Base-by-base conservation (phyloP, 352 stramenopile genomes). In the Globisporangium megalacanthum region DNA sequence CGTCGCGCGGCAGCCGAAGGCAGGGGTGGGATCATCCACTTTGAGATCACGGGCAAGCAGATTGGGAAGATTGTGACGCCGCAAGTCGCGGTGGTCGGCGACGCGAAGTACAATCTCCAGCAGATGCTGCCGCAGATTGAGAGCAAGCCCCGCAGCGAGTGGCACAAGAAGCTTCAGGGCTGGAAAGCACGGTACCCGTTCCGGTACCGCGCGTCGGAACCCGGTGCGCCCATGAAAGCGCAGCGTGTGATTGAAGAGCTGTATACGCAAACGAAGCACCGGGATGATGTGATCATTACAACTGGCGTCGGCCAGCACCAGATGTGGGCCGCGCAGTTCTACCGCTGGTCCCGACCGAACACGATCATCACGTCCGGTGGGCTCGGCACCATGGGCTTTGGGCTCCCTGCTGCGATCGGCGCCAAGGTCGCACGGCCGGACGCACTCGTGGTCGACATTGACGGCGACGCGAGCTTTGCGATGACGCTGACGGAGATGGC, bases 401-500 rank as follows among this genome's bases (percentile, higher is more conserved):
- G 92, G 46, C 74, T 97, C 14, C 94, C 94, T 7, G 93, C 96
- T 19, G 91, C 86, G 14, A 97, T 98, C 60, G 95, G 95, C 50
- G 92, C 92, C 48, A 98, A 98, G 73, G 82, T 96, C 29, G 95
- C 92, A 4, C 92, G 94, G 65, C 86, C 88, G 0, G 84, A 97
- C 60, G 67, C 66, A 35, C 64, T 89, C 33, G 83, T 94, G 20
- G 64, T 98, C 47, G 89, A 97, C 56, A 93, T 98, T 64, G 95
- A 98, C 65, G 95, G 95, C 29, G 95, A 98, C 66, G 95, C 92
- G 20, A 97, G 83, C 53, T 98, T 98, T 69, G 96, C 95, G 64
- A 98, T 98, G 95, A 98, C 94, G 56, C 91, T 98, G 52, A 97
- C 88, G 5, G 95, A 98, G 73, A 92, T 98, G 65, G 95, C 96